Evolutionary conservation across 164 flowering plant species (phyloP), one percentile per base, ranked within the genome.

Genomic region (Sedum album): DNA sequence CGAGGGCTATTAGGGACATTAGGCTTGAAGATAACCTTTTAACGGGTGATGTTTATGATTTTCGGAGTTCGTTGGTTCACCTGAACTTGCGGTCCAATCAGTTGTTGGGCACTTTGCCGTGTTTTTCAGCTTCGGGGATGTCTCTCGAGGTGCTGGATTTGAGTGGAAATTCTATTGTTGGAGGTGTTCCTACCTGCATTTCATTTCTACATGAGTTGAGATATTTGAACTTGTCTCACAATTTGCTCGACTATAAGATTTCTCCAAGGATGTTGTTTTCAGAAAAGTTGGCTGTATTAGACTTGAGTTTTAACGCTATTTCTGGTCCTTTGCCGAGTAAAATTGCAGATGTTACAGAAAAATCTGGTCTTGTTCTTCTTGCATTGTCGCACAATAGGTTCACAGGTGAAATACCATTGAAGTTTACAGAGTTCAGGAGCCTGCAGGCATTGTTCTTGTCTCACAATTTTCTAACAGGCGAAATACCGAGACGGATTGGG

Each of bases 361-460:
- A 81, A 38, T 84, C 91, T 0, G 94, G 88, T 64, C 85, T 93
- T 30, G 66, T 93, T 42, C 82, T 93, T 69, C 89, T 93, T 35
- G 89, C 91, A 71, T 76, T 93, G 44, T 88, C 96, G 7, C 85
- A 86, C 77, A 93, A 93, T 49, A 85, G 70, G 15, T 88, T 93
- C 80, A 78, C 86, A 0, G 94, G 91, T 48, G 84, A 82, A 64
- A 90, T 94, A 38, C 91, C 97, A 0, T 49, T 69, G 60, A 79
- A 82, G 69, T 72, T 89, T 21, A 91, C 95, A 0, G 97, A 94
- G 55, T 69, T 94, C 78, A 86, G 79, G 75, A 87, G 80, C 76
- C 81, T 94, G 76, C 97, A 91, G 73, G 97, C 86, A 1, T 77
- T 94, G 80, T 83, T 83, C 74, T 89, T 94, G 39, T 89, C 93